Conservation (phyloP, 108 stramenopile species). For the Cyclotella kingstonii region DNA sequence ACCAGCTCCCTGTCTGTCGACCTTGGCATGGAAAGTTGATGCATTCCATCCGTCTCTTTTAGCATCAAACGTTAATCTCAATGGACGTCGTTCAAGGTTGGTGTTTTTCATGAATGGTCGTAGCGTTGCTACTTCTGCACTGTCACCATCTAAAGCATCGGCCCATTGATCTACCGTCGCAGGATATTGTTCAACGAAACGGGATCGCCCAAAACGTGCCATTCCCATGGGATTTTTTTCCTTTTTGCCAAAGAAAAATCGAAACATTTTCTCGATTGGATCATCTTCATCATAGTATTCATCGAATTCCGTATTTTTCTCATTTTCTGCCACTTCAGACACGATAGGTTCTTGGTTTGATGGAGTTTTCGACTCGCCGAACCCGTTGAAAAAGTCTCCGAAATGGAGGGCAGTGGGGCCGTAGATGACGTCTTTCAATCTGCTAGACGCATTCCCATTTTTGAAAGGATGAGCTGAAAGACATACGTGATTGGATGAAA, state of each 20-base stretch:
- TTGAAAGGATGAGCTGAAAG: too few relatives aligned
- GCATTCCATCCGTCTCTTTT: constrained; percentile 82
- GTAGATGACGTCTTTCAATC: too few relatives aligned
- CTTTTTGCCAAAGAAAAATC: constrained; percentile 80
- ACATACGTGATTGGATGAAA: too few relatives aligned
- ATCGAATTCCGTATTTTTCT: constrained; percentile 8
- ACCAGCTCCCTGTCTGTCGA: constrained; percentile 72
- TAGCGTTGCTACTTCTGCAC: constrained; percentile 57
- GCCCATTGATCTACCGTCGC: constrained; percentile 69
- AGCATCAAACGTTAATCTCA: constrained; percentile 77
- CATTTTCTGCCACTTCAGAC: not conserved
- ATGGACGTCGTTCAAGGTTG: constrained; percentile 64
- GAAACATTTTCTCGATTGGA: constrained; percentile 84
- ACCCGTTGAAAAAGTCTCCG: constrained; percentile 48
- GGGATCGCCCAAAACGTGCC: constrained; percentile 45
- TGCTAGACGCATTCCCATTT: not conserved
- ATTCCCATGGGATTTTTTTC: constrained; percentile 60
- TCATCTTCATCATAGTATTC: constrained; percentile 58
- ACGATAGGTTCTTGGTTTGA: not conserved
- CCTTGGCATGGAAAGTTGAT: constrained; percentile 59
- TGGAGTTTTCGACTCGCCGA: constrained; percentile 23
- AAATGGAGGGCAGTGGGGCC: constrained; percentile 26
- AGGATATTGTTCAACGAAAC: constrained; percentile 85
- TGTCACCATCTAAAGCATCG: constrained; percentile 63
- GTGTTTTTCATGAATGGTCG: constrained; percentile 84